Evolutionary conservation across 176 grass and related monocot genomes (phyloP), one percentile per base, ranked within the genome.

Genomic region (Cenchrus purpureus): DNA sequence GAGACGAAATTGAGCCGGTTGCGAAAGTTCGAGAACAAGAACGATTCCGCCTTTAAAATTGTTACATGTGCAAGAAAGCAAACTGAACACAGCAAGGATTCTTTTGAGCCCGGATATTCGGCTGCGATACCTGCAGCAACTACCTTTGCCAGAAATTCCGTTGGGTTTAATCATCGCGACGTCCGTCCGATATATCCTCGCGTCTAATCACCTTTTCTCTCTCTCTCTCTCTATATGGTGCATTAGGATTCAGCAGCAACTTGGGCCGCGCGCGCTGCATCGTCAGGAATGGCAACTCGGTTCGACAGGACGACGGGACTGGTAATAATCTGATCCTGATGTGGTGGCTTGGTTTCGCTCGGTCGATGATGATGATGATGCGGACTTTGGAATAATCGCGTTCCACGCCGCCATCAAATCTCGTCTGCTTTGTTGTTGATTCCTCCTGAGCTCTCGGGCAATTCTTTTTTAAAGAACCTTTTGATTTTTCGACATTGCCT

Each of bases 391-490:
- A 34, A 34, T 34, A 42, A 76, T 42, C 51, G 52, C 40, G 60
- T 87, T 61, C 79, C 34, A 25, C 1, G 11, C 42, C 62, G 22
- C 79, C n/a, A 22, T 13, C 17, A 37, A 16, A 25, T 53, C 46
- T 50, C 37, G 37, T 40, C 6, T 31, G 42, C 63, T 77, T 83
- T 88, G 64, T 53, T 87, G 64, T 54, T 88, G 79, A 83, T 88
- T 77, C 73, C 73, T 83, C 79, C 79, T 83, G 86, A 83, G n/a
- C 73, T n/a, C 44, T 82, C 16, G 69, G 32, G 15, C n/a, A n/a
- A 45, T 74, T 13, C 4, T 71, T 42, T 6, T 15, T 57, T 3
- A 17, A 29, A 52, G 5, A 29, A 10, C 14, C 10, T 76, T 75
- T 40, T 40, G 31, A 40, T 40, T 57, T 19, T 40, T 31, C 9